phyloP scores from a whole-genome alignment of 441 rosid genomes.

The Populus hybrid region DNA sequence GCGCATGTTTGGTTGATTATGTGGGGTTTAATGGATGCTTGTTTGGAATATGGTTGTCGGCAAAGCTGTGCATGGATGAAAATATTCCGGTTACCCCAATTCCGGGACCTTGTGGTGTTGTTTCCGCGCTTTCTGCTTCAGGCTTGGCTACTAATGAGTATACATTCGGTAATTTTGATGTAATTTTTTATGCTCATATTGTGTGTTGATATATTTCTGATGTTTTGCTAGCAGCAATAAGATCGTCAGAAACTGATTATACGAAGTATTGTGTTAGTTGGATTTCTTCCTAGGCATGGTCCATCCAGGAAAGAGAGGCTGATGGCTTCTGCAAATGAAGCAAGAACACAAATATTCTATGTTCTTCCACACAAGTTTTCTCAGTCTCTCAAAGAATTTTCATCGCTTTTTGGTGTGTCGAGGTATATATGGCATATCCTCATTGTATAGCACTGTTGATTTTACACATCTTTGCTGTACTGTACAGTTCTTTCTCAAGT shows the following conservation, averaged over 20 bases:
- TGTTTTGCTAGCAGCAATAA: conserved; percentile 5
- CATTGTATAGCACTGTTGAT: not conserved
- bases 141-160: conserved; percentile 72
- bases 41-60: conserved; percentile 37
- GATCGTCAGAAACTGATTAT: not conserved
- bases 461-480: no score
- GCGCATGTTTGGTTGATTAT: not conserved
- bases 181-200: not conserved
- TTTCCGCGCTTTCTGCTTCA: conserved; percentile 92
- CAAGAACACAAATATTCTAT: conserved; percentile 77
- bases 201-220: conserved; percentile 3
- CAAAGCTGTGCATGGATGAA: conserved; percentile 66
- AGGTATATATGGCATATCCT: conserved; percentile 37
- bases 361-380: conserved; percentile 89
- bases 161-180: conserved; percentile 59
- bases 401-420: conserved; percentile 47
- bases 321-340: conserved; percentile 67
- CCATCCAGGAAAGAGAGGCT: conserved; percentile 71
- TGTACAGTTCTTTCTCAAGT: no score
- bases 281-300: conserved; percentile 82
- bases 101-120: conserved; percentile 85
- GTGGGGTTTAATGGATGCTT: conserved; percentile 1
- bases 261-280: conserved; percentile 49
- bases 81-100: conserved; percentile 68
- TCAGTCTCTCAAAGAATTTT: conserved; percentile 77